Evolutionary conservation across 768 basidiomycete genomes (phyloP).

Genomic region (Cantharellus cinnabarinus): DNA sequence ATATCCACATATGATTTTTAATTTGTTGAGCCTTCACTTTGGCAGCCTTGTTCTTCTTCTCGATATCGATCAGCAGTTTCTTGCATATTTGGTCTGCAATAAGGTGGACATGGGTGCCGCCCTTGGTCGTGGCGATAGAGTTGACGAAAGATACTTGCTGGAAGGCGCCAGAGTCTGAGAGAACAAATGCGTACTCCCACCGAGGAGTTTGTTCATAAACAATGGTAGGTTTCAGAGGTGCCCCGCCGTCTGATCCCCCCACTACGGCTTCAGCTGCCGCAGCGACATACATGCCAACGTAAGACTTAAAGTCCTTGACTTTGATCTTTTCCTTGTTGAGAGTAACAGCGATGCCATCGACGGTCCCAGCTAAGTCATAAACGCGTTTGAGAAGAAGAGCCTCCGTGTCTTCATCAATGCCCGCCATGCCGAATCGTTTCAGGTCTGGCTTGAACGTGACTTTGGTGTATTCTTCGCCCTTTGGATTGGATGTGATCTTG

Average conservation of each 20-base stretch:
- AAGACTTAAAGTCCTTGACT: conserved; percentile 90
- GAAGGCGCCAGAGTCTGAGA: conserved; percentile 69
- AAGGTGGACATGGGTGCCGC: conserved; percentile 76
- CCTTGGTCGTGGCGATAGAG: conserved; percentile 89
- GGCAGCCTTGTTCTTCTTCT: conserved; percentile 97
- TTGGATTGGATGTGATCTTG: conserved; percentile 83
- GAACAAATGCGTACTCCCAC: conserved; percentile 90
- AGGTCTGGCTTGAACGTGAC: conserved; percentile 90
- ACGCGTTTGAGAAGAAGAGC: conserved; percentile 82
- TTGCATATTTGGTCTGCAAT: conserved; percentile 83
- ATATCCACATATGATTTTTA: conserved; percentile 97
- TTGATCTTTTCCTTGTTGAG: conserved; percentile 83
- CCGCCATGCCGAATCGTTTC: conserved; percentile 74
- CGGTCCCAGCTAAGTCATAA: conserved; percentile 92
- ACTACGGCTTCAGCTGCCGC: conserved; percentile 51
- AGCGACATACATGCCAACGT: conserved; percentile 81
- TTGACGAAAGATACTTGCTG: conserved; percentile 96
- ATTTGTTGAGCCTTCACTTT: conserved; percentile 82
- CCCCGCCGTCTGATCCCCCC: conserved; percentile 59
- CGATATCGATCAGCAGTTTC: conserved; percentile 54
- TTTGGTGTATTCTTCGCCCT: conserved; percentile 76
- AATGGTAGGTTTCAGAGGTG: conserved; percentile 50
- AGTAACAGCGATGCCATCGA: conserved; percentile 80
- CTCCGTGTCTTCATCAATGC: conserved; percentile 79
- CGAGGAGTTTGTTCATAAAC: conserved; percentile 70